Evolutionary conservation across 768 basidiomycete species (phyloP).

Genomic region (Royoungia palumana): DNA sequence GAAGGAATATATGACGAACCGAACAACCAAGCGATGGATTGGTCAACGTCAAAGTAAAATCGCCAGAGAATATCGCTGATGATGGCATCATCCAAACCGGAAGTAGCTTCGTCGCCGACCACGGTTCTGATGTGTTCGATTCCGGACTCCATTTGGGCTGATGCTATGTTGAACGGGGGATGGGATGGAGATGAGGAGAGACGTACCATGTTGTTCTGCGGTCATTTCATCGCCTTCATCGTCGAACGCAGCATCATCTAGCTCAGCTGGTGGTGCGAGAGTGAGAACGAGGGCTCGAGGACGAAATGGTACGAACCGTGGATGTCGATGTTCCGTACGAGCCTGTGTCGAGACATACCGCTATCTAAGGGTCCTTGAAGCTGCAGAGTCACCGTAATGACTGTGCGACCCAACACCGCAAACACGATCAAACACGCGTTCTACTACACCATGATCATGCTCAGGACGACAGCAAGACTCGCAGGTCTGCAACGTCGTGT

Average conservation of each 20-base stretch:
- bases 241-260: conserved; percentile 77
- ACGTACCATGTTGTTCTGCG: conserved; percentile 75
- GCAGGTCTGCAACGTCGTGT: conserved; percentile 47
- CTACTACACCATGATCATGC: conserved; percentile 39
- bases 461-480: conserved; percentile 45
- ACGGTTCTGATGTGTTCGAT: conserved; percentile 64
- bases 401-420: conserved; percentile 4
- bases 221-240: conserved; percentile 80
- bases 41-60: conserved; percentile 78
- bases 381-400: no score
- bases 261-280: conserved; percentile 57
- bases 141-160: conserved; percentile 67
- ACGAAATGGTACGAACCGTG: conserved; percentile 42
- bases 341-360: conserved; percentile 94
- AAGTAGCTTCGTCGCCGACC: conserved; percentile 61
- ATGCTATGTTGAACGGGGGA: conserved; percentile 10
- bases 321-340: conserved; percentile 82
- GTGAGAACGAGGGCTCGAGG: not conserved
- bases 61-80: conserved; percentile 87
- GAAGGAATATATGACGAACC: conserved; percentile 45
- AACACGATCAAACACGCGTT: conserved; percentile 18
- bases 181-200: not conserved
- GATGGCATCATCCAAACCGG: conserved; percentile 67
- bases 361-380: not conserved
- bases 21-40: conserved; percentile 68